Conservation (phyloP, 768 basidiomycete species). For the Epithele typhae region DNA sequence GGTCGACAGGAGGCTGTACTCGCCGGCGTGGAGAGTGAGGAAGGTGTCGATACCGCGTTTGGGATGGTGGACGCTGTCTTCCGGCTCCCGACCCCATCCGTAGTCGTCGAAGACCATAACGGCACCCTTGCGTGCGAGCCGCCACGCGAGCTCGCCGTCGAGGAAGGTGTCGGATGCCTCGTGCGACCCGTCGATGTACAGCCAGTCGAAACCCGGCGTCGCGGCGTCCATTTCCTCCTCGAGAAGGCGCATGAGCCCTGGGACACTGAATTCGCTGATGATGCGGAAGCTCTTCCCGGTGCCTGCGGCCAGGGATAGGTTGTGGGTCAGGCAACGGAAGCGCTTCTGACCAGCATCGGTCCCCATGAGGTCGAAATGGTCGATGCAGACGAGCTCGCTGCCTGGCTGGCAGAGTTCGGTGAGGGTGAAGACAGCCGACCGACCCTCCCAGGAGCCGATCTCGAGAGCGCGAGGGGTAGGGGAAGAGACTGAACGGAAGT, state of each 20-base stretch:
- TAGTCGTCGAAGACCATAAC: constrained; percentile 59
- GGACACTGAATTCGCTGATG: constrained; percentile 48
- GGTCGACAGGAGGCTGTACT: constrained; percentile 40
- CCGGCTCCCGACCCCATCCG: constrained; percentile 45
- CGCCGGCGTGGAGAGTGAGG: constrained; percentile 43
- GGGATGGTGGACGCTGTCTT: constrained; percentile 48
- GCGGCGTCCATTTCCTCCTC: constrained; percentile 37
- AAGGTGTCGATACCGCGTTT: constrained; percentile 55
- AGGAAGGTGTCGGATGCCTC: constrained; percentile 56
- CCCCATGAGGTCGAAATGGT: constrained; percentile 52
- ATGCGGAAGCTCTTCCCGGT: constrained; percentile 44
- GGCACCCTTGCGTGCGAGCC: constrained; percentile 46
- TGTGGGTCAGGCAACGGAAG: constrained; percentile 39
- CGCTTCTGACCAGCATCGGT: constrained; percentile 46
- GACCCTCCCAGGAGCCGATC: constrained; percentile 62
- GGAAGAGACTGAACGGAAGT: constrained; percentile 36
- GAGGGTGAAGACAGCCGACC: constrained; percentile 53
- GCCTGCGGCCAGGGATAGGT: constrained; percentile 32
- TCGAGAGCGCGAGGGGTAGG: constrained; percentile 45
- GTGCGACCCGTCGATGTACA: constrained; percentile 58
- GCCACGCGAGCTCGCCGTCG: constrained; percentile 58
- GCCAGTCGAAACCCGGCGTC: constrained; percentile 49
- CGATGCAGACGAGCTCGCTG: constrained; percentile 51
- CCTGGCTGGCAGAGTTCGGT: constrained; percentile 39
- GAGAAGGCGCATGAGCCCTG: constrained; percentile 44